Percentiles rank a stretch among this genome's conserved stretches.
These are phyloP conservation scores for Diaporthe ilicicola DNA, from an alignment of 2,329 filamentous ascomycete genomes.

Conservation along the genomic window DNA sequence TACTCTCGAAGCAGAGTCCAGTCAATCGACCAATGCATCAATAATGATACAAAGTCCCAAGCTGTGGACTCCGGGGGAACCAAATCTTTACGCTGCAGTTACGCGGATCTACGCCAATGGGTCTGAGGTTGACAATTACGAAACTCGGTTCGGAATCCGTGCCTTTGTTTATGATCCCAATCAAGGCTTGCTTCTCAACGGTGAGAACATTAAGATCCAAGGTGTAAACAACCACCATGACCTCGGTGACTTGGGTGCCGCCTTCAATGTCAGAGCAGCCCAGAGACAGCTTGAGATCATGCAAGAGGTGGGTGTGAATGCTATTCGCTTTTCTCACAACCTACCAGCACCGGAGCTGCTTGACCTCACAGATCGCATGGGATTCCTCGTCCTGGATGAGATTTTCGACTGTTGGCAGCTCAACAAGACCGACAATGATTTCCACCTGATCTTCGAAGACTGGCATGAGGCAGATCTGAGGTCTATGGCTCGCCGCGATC, in stretches of 20 bases:
- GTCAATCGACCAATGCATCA: conserved; percentile 46
- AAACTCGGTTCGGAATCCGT: conserved; percentile 60
- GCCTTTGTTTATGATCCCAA: conserved; percentile 49
- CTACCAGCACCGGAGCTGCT: conserved; percentile 60
- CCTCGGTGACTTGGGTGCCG: conserved; percentile 57
- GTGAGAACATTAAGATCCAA: conserved; percentile 51
- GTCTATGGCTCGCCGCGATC: conserved; percentile 59
- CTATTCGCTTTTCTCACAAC: conserved; percentile 61
- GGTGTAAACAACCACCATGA: conserved; percentile 62
- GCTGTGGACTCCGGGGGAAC: conserved; percentile 60
- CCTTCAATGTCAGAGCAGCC: conserved; percentile 58
- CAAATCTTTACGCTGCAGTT: conserved; percentile 57
- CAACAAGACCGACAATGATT: conserved; percentile 58
- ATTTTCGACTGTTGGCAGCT: conserved; percentile 61
- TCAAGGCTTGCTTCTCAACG: conserved; percentile 56
- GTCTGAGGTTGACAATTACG: conserved; percentile 51
- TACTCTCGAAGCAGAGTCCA: conserved; percentile 43
- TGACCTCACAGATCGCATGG: conserved; percentile 57
- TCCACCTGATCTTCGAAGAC: conserved; percentile 59
- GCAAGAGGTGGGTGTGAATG: conserved; percentile 58
- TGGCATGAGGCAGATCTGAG: conserved; percentile 64
- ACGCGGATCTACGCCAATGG: conserved; percentile 46
- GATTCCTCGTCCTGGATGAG: conserved; percentile 61
- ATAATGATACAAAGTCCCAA: conserved; percentile 47
- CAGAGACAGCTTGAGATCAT: conserved; percentile 59